Base-by-base conservation (phyloP, 352 stramenopile species). In the Phytophthora sp. region DNA sequence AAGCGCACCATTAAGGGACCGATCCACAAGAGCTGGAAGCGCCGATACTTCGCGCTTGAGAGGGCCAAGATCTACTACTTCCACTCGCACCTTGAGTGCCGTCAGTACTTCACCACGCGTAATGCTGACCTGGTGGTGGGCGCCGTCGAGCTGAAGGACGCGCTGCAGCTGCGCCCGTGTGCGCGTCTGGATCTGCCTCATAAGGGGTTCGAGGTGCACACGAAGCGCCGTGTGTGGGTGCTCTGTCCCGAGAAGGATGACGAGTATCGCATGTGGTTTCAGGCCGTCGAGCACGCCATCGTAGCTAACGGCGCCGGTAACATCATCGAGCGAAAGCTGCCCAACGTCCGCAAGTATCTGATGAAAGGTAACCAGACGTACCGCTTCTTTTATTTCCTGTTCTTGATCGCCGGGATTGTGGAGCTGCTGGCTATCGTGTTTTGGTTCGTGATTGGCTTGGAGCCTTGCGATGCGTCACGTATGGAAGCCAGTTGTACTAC, bases 1-100 rank as follows among this genome's bases (percentile, higher is more conserved):
- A 95, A 94, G 73, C 88, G 88, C 42, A 85, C 82, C 4, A 90
- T 95, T 64, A 95, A 94, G 73, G 88, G 88, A 1, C 88, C 88
- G 20, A 89, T 95, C 59, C 85, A 94, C 76, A 95, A 95, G 73
- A 88, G 73, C 31, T 95, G 88, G 88, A 93, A 93, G 61, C 82
- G 84, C 21, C 88, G 88, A 18, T 95, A 94, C 73, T 95, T 95
- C 63, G 79, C 88, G 21, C 69, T 95, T 0, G 88, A 95, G 61
- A 92, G 89, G 63, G 81, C 85, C 71, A 94, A 94, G 78, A 93
- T 95, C 66, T 95, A 89, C 75, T 95, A 95, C 70, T 95, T 95
- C 73, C 86, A 94, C 66, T 90, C 75, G 51, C 85, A 95, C 49
- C 49, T 93, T 13, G 88, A 95, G 55, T 95, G 88, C 63, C 85